Evolutionary conservation across 176 grass and related monocot species (phyloP), one percentile per base, ranked within the genome.

Genomic region (Oryza glumipatula): DNA sequence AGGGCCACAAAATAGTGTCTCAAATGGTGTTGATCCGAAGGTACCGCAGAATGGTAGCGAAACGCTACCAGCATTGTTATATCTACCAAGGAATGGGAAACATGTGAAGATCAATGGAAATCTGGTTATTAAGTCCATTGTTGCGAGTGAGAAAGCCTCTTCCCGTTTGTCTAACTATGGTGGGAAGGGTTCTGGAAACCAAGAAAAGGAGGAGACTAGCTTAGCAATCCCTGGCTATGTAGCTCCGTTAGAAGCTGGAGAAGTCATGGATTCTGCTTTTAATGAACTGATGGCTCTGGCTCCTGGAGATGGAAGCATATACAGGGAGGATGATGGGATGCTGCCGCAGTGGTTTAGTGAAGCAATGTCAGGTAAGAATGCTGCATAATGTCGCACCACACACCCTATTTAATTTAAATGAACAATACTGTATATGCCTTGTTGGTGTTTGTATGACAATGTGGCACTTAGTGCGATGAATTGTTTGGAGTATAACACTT

Each of bases 31-130:
- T 21, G 86, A 86, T 78, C 69, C 73, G 0, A 77, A 78, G 23
- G 22, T 11, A 9, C 54, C 49, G 45, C 72, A 79, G 19, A 79
- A 84, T 86, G 17, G 52, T n/a, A 94, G 80, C 0, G 86, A 91
- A 64, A 82, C 72, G 15, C 76, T 91, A 5, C 89, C 89, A 7
- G 86, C 84, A 0, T 75, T 94, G 51, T 73, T 94, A 76, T 94
- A 94, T 67, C 70, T 94, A 21, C 92, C 92, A 0, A 91, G 87
- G 82, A 94, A 94, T 14, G 92, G 92, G 49, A 91, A 91, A 9
- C 92, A 94, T 89, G 83, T 94, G 24, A 91, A 94, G 73, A 89
- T 94, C 70, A 82, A 94, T 87, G 92, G 92, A 6, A 91, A 94
- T 79, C 58, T 94, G 16, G 87, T 94, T 84, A 87, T 91, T 28